phyloP scores from a whole-genome alignment of 495 filamentous ascomycete genomes.

The Chaetomium tenue region DNA sequence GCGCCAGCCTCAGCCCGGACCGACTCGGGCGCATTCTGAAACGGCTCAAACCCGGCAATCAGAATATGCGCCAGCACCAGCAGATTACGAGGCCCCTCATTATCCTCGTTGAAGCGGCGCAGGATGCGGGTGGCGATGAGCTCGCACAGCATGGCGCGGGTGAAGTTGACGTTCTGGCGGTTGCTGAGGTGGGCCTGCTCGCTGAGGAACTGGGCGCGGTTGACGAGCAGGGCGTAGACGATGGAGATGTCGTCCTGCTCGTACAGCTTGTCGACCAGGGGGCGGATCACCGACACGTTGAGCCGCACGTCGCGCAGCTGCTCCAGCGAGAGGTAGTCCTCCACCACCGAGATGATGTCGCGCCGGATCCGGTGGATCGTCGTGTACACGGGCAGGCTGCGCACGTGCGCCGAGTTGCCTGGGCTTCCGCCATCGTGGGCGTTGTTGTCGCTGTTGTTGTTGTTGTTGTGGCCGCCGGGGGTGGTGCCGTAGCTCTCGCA shows the following conservation, averaged over 20 bases:
- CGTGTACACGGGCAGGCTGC: slow-evolving; percentile 52
- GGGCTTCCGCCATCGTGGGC: slow-evolving; percentile 21
- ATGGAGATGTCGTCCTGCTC: slow-evolving; percentile 67
- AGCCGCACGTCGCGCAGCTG: slow-evolving; percentile 67
- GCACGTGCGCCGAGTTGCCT: slow-evolving; percentile 32
- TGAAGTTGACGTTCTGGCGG: slow-evolving; percentile 66
- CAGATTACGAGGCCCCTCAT: slow-evolving; percentile 51
- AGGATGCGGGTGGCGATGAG: slow-evolving; percentile 64
- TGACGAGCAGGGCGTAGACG: slow-evolving; percentile 68
- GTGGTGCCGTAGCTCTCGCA: slow-evolving; percentile 25
- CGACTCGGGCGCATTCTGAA: slow-evolving; percentile 63
- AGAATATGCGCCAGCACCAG: slow-evolving; percentile 69
- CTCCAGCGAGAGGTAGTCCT: slow-evolving; percentile 58
- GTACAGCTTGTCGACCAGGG: slow-evolving; percentile 68
- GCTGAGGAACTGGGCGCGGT: slow-evolving; percentile 63
- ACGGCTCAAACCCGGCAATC: slow-evolving; percentile 69
- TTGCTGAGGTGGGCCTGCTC: slow-evolving; percentile 66
- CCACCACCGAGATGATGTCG: slow-evolving; percentile 52
- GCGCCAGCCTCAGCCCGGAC: slow-evolving; percentile 51
- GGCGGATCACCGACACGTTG: slow-evolving; percentile 66
- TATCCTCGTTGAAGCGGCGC: slow-evolving; percentile 65
- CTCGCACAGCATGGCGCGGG: slow-evolving; percentile 66
- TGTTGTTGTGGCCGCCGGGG: slow-evolving; percentile 12
- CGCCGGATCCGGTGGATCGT: slow-evolving; percentile 54
- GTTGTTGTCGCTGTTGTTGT: slow-evolving; percentile 23